These are phyloP conservation scores for Leccinum griseonigrum DNA, from an alignment of 1,284 basidiomycete genomes.

Conservation along the genomic window DNA sequence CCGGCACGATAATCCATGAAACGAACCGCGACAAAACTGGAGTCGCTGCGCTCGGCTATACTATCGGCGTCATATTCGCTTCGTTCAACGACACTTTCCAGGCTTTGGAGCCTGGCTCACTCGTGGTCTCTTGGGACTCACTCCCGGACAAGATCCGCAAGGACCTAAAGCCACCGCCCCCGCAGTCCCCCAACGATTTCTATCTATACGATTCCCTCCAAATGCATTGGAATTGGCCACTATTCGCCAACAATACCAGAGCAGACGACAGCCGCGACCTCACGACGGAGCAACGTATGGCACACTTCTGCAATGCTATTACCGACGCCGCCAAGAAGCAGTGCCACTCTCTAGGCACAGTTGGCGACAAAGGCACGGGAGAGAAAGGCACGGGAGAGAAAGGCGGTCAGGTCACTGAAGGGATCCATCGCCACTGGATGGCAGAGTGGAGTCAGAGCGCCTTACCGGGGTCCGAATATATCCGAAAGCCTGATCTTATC, in stretches of 20 bases:
- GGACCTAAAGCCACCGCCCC: not conserved
- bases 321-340: not conserved
- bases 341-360: not conserved
- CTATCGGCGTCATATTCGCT: not conserved
- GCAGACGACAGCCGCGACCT: no score
- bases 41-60: not conserved
- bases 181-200: not conserved
- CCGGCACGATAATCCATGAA: not conserved
- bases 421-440: constrained; percentile 1
- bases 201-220: no score
- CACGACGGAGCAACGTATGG: not conserved
- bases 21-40: no score
- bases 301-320: constrained; percentile 1
- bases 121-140: no score
- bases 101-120: no score
- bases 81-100: not conserved
- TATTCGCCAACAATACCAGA: no score
- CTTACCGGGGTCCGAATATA: not conserved
- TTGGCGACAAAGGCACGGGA: no score
- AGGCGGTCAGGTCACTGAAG: no score
- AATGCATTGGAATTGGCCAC: no score
- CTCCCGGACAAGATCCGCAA: no score
- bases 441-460: not conserved
- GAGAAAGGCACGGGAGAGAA: no score
- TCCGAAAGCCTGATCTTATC: not conserved